Evolutionary conservation across 1,284 basidiomycete genomes (phyloP).

Genomic region (Ganoderma lucidum): DNA sequence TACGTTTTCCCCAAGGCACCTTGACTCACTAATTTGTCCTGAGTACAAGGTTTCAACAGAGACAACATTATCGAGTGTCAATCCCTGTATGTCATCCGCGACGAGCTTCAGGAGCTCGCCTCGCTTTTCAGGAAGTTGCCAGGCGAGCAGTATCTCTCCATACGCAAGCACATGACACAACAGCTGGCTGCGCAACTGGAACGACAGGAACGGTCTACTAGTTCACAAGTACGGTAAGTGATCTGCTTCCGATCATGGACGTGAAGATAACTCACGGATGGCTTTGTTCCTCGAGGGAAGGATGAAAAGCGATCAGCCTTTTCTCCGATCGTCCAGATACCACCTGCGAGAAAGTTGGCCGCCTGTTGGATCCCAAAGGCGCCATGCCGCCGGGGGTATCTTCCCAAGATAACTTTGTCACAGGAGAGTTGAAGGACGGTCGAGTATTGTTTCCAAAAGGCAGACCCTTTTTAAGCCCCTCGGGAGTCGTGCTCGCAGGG

Average conservation of each 20-base stretch:
- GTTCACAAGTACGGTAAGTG: background rate
- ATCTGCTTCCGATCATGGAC: background rate
- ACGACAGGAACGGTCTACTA: constrained; percentile 30
- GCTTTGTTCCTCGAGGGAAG: constrained; percentile 31
- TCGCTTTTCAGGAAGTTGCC: constrained; percentile 73
- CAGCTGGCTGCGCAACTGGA: constrained; percentile 49
- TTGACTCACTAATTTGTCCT: constrained; percentile 33
- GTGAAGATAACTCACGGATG: constrained; percentile 30
- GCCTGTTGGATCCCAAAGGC: constrained; percentile 52
- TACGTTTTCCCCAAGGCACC: background rate
- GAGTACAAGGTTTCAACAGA: constrained; percentile 48
- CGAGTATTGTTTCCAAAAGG: constrained; percentile 33
- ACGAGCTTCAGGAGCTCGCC: constrained; percentile 74
- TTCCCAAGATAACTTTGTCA: constrained; percentile 68
- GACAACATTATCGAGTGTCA: constrained; percentile 35
- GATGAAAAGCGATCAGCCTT: constrained; percentile 43
- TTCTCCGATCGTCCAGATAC: constrained; percentile 41
- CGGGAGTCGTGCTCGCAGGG: constrained; percentile 18
- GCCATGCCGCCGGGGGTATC: constrained; percentile 36
- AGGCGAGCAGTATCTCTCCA: constrained; percentile 77
- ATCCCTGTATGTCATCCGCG: constrained; percentile 42
- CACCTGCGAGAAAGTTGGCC: constrained; percentile 50
- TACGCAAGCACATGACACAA: constrained; percentile 72
- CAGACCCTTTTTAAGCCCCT: constrained; percentile 5
- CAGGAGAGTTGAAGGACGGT: constrained; percentile 37